phyloP scores from a whole-genome alignment of 768 basidiomycete species.

The Chlorophyllum brunneum region DNA sequence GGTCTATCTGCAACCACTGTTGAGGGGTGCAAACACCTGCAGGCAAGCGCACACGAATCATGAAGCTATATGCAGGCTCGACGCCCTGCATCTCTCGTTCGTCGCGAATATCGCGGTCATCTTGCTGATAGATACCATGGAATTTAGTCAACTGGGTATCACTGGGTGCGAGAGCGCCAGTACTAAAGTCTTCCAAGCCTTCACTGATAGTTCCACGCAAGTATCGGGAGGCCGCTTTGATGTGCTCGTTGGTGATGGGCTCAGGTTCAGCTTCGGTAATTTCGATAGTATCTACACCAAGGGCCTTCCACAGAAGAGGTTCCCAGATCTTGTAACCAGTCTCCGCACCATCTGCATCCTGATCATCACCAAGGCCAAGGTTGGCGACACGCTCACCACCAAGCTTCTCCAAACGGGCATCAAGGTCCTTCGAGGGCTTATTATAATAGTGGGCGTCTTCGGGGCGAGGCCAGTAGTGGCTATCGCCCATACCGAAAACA shows the following conservation, averaged over 20 bases:
- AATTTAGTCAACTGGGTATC: constrained; percentile 98
- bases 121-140: constrained; percentile 95
- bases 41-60: constrained; percentile 97
- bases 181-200: constrained; percentile 80
- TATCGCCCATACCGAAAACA: constrained; percentile 96
- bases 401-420: constrained; percentile 71
- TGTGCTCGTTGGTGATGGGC: constrained; percentile 98
- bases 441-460: constrained; percentile 99
- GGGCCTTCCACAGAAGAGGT: constrained; percentile 85
- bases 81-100: constrained; percentile 89
- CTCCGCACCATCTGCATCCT: constrained; percentile 93
- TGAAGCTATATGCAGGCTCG: constrained; percentile 96
- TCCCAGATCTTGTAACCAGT: constrained; percentile 99
- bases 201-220: constrained; percentile 94
- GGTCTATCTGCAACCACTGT: constrained; percentile 96
- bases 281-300: constrained; percentile 88
- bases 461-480: constrained; percentile 97
- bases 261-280: constrained; percentile 92
- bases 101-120: constrained; percentile 97
- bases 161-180: constrained; percentile 86
- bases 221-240: constrained; percentile 94
- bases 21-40: constrained; percentile 89
- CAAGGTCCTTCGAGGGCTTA: constrained; percentile 90
- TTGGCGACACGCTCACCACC: constrained; percentile 73
- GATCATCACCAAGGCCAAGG: constrained; percentile 91